These are phyloP conservation scores for Achlya hypogyna DNA, from an alignment of 352 stramenopile species.

Conservation along the genomic window DNA sequence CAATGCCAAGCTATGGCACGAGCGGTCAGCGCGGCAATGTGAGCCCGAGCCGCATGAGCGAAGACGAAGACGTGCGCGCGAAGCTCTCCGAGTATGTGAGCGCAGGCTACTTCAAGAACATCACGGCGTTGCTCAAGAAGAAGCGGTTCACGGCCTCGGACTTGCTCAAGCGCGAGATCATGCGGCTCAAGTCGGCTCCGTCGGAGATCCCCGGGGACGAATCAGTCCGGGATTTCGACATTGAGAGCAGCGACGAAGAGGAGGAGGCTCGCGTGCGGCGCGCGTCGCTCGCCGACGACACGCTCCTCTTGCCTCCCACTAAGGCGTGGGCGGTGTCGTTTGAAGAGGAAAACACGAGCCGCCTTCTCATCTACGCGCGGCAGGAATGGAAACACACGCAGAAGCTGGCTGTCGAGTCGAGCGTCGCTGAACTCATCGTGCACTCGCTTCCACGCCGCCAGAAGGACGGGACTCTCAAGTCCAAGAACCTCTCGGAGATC, in stretches of 20 bases:
- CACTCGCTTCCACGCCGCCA: not conserved
- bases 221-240: not conserved
- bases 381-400: conserved; percentile 19
- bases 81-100: not conserved
- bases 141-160: conserved; percentile 7
- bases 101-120: not conserved
- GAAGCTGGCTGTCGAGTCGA: conserved; percentile 13
- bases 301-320: not conserved
- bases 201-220: not conserved
- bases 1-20: not conserved
- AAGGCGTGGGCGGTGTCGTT: conserved; percentile 16
- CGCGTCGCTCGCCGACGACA: not conserved
- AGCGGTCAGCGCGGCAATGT: not conserved
- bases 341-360: conserved; percentile 17
- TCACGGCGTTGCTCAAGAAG: conserved; percentile 11
- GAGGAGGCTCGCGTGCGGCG: not conserved
- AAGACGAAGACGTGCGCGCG: not conserved
- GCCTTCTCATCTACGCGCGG: conserved; percentile 15
- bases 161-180: conserved; percentile 13
- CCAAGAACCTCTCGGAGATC: not conserved
- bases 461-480: not conserved
- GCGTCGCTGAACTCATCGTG: conserved; percentile 14
- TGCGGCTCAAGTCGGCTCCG: conserved; percentile 8
- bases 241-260: not conserved
- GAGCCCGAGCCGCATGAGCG: conserved; percentile 1